Evolutionary conservation across 306 rosid genomes (phyloP), one percentile per base, ranked within the genome.

Genomic region (Citrullus colocynthis): DNA sequence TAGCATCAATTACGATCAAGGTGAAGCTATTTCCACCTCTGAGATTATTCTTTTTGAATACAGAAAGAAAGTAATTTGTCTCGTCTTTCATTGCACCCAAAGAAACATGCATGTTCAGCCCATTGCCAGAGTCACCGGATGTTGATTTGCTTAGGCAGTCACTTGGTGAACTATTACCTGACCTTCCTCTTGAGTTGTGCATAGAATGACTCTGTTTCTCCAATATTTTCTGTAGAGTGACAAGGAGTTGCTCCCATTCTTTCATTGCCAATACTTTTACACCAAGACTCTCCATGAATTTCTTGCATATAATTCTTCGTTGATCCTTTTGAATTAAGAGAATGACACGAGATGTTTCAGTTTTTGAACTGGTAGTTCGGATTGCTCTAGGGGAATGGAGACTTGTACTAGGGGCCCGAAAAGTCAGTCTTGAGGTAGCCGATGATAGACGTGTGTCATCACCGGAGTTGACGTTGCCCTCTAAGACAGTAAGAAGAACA

Each of bases 261-360:
- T 87, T 59, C n/a, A 75, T 69, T 18, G 61, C 58, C 16, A 48
- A 13, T 20, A 81, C 88, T 77, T 74, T 85, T 14, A 85, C 78
- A 3, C 84, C 86, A 10, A 81, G 79, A 18, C 62, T 82, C 61
- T 85, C 83, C 86, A 87, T 73, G 81, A 85, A 87, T 49, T 82
- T 83, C 18, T 66, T 44, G 14, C 58, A 28, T 36, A 81, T 30
- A 24, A 24, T 79, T 32, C 78, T 51, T 4, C 88, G 62, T 54
- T 83, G 82, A 4, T 74, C 73, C 39, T 81, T 77, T 49, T 62
- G 69, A 45, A 87, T 83, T 14, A 83, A 55, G 28, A 85, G 75
- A 12, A 87, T 74, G 39, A 85, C 87, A 58, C 44, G 69, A 7
- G 98, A 93, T 48, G 85, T 41, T 39, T 84, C 89, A 0, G 83